These are phyloP conservation scores for Kwoniella sp. DNA, from an alignment of 768 basidiomycete genomes.

Conservation along the genomic window DNA sequence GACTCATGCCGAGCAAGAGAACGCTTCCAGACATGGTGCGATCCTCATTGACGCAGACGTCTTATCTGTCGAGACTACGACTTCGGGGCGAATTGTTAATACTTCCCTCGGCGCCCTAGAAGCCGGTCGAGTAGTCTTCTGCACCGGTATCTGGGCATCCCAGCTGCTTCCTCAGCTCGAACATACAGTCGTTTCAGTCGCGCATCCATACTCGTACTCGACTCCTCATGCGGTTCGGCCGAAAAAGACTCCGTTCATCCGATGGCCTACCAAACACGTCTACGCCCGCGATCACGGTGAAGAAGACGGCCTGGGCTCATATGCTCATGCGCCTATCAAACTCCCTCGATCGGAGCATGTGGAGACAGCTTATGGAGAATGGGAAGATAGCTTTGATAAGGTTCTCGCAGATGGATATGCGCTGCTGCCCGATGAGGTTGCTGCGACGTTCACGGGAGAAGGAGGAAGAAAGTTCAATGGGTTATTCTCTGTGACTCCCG, in stretches of 20 bases:
- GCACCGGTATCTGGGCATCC: constrained; percentile 26
- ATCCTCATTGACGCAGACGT: constrained; percentile 14
- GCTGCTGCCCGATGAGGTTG: constrained; percentile 4
- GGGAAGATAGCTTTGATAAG: constrained; percentile 21
- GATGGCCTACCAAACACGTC: constrained; percentile 25
- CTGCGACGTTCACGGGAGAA: constrained; percentile 8
- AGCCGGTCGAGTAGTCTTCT: constrained; percentile 8
- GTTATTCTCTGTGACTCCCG: constrained; percentile 24
- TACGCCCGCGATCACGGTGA: constrained; percentile 26
- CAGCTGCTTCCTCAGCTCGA: constrained; percentile 15
- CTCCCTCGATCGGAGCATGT: constrained; percentile 9
- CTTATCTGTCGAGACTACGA: background rate
- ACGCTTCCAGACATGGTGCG: constrained; percentile 11
- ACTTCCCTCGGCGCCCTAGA: constrained; percentile 9
- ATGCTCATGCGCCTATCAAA: constrained; percentile 20
- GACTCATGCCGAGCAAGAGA: constrained; percentile 7
- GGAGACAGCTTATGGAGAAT: constrained; percentile 18
- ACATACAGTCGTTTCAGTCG: constrained; percentile 16
- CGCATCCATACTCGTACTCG: constrained; percentile 27
- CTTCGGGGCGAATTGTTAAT: background rate
- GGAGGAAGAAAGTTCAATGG: constrained; percentile 20
- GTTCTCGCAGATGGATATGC: constrained; percentile 12
- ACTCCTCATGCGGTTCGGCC: constrained; percentile 4
- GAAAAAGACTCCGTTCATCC: constrained; percentile 19
- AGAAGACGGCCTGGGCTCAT: constrained; percentile 20